Base-by-base conservation (phyloP, 129 eudicot genomes). In the Flaveria ramosissima region DNA sequence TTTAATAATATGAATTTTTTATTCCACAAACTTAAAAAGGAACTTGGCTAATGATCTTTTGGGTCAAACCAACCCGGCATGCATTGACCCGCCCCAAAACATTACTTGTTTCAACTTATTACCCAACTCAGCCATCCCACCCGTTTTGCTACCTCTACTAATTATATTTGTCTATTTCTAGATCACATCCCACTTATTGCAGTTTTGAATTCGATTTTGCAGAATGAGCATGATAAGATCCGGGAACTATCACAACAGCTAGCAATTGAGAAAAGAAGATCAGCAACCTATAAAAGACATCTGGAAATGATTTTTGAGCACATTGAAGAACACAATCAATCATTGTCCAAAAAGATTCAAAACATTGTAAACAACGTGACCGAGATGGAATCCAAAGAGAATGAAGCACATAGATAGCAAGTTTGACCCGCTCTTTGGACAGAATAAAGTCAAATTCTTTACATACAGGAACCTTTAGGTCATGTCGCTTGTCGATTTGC, bases 221-320 rank as follows among this genome's bases (percentile, higher is more conserved):
- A 91, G 96, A 91, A 89, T 68, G 99, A 94, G 60, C 99, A 94
- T 72, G 96, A 94, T 71, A 94, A 91, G 76, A 91, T 94, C 8
- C 87, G 93, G 79, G 99, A 94, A 53, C 86, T 94, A 15, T 85
- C 99, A 23, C 97, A 94, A 42, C 99, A 94, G 82, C 86, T 94
- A 59, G 97, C 99, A 1, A 82, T 86, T 0, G 99, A 94, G 87
- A 91, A 88, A 80, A 94, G 89, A 77, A 83, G 95, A 76, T 82
- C 92, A 13, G 96, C 97, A 39, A 83, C 93, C 2, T 94, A 94
- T 56, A 94, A 91, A 82, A 84, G 93, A 80, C 96, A 91, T n/a
- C 81, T 94, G 83, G 97, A 94, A 74, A 81, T 87, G 89, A 72
- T 94, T 16, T 89, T 91, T 24, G 97, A 91, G 86, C 98, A 91